phyloP scores from a whole-genome alignment of 441 rosid genomes.

The Gossypium schwendimanii region DNA sequence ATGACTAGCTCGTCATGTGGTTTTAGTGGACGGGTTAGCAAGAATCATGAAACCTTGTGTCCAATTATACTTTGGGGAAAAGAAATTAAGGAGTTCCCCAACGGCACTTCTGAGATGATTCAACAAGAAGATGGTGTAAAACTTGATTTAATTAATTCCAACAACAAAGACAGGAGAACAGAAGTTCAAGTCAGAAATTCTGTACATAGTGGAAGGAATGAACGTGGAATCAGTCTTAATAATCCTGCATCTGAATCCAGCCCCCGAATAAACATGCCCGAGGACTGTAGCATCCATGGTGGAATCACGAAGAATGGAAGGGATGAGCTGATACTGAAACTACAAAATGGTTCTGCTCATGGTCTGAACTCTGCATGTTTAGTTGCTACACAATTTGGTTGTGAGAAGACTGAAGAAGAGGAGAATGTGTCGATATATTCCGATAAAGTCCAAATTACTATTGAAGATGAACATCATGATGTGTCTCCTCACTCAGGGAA shows the following conservation, averaged over 20 bases:
- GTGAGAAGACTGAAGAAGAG: constrained; percentile 35
- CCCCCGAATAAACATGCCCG: constrained; percentile 9
- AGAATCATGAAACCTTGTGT: constrained; percentile 7
- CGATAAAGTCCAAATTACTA: constrained; percentile 24
- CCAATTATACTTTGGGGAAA: not conserved
- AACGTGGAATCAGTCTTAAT: not conserved
- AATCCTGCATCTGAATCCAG: constrained; percentile 16
- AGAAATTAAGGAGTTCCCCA: not conserved
- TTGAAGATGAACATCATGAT: constrained; percentile 27
- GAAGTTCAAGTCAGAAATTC: constrained; percentile 14
- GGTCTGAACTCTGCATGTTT: constrained; percentile 8
- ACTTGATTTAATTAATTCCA: constrained; percentile 16
- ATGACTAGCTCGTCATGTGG: constrained; percentile 18
- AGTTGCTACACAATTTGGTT: constrained; percentile 22
- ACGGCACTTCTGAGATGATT: constrained; percentile 9
- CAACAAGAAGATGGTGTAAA: constrained; percentile 13
- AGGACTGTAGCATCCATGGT: constrained; percentile 16
- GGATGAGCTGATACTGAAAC: constrained; percentile 18
- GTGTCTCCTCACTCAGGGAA: constrained; percentile 43
- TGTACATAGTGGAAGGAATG: not conserved
- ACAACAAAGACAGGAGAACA: not conserved
- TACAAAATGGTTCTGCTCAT: constrained; percentile 1
- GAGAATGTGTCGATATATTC: constrained; percentile 23
- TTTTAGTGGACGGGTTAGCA: constrained; percentile 7
- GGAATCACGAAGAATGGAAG: constrained; percentile 20